Base-by-base conservation (phyloP, 2,329 filamentous ascomycete genomes). In the Thelonectria discophora region DNA sequence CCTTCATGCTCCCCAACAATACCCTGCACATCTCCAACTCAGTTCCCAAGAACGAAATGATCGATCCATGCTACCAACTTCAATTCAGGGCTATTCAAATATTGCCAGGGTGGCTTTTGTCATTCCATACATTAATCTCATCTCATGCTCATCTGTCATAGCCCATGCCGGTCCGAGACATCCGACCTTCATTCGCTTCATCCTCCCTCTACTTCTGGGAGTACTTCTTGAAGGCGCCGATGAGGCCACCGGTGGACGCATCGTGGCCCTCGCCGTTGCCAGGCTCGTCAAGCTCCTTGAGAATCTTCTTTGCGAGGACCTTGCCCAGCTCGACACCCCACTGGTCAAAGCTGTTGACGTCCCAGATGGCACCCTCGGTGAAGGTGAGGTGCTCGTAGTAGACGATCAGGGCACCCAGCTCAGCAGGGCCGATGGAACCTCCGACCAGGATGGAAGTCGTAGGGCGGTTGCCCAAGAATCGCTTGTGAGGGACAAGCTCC, bases 311-410 rank as follows among this genome's bases (percentile, higher is more conserved):
- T 64, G 95, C 95, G 69, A 99, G 83, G 42, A 90, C 89, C 90
- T 99, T 99, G 78, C 95, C 95, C 65, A 99, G 84, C 85, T 99
- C 95, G 46, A 99, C 95, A 81, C 95, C 95, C 95, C 95, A 99
- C 85, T 99, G 95, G 82, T 99, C 95, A 76, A 98, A 99, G 75
- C 90, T 93, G 88, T 99, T 99, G 85, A 99, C 97, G 82, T 98
- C 97, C 95, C 95, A 99, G 77, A 99, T 85, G 54, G 94, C 94
- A 73, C 95, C 95, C 82, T 99, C 95, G 39, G 92, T 96, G 80
- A 99, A 99, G 58, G 95, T 98, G 64, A 98, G 82, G 82, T 99
- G 95, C 86, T 99, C 95, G 81, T 99, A 99, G 86, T 98, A 99
- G 68, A 93, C 94, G 72, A 99, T 99, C 72, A 99, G 82, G 3